Base-by-base conservation (phyloP, 768 basidiomycete species). In the Artomyces pyxidatus region DNA sequence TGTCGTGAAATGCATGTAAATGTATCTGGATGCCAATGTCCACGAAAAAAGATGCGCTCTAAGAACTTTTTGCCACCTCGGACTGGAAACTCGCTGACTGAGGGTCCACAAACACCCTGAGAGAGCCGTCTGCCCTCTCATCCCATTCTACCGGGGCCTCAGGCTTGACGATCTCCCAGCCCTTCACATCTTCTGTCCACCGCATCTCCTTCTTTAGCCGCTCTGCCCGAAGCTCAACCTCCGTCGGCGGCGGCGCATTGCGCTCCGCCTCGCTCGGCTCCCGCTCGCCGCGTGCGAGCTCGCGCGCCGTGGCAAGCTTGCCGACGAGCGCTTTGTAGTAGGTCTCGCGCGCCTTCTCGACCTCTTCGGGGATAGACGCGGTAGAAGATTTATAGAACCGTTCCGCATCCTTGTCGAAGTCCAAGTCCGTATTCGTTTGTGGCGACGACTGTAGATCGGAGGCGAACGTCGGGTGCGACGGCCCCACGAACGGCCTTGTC, bases 221-320 rank as follows among this genome's bases (percentile, higher is more conserved):
- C 67, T 97, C 92, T 32, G 84, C 84, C 39, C 86, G 79, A 49
- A 98, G 71, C 61, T 96, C 89, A 19, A 88, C 84, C 67, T 97
- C 91, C 1, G 86, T 92, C 25, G 81, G 81, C 3, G 92, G 89
- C 2, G 90, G 88, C 57, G 85, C 76, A 12, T 72, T 73, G 38
- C 65, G 58, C 65, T 97, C 95, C 51, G 86, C 88, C 61, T 86
- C 87, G 12, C 91, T 95, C n/a, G 84, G 81, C 58, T 91, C 85
- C 11, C 92, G 76, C 26, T 74, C 77, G 2, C 88, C 81, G 7
- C 77, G 75, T 7, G 85, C 78, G 12, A 96, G 75, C 41, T 79
- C 83, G 17, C 94, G 80, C 21, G 91, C 89, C 1, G 73, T 77
- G 21, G 71, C 72, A 12, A 98, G 70, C 62, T 80, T 80, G 23